These are phyloP conservation scores for Aspergillus ustus DNA, from an alignment of 2,329 filamentous ascomycete species.

Conservation along the genomic window DNA sequence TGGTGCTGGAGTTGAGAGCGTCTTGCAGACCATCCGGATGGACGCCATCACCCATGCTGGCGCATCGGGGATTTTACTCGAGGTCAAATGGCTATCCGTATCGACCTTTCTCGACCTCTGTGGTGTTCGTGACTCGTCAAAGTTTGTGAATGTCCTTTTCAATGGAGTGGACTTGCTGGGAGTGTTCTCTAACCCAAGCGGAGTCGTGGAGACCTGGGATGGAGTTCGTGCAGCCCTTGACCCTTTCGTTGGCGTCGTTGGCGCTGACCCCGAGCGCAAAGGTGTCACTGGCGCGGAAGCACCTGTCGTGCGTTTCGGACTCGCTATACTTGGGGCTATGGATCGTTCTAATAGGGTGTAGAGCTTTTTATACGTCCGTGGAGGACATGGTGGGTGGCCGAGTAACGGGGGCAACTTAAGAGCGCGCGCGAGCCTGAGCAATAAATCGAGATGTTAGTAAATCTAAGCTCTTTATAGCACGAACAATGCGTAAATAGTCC, in stretches of 20 bases:
- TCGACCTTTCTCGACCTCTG: conserved; percentile 23
- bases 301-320: conserved; percentile 42
- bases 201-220: conserved; percentile 35
- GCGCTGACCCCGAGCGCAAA: conserved; percentile 33
- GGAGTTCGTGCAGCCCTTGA: conserved; percentile 29
- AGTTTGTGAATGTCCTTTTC: conserved; percentile 35
- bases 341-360: conserved; percentile 79
- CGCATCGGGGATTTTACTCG: conserved; percentile 44
- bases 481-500: neutral
- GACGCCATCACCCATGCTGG: conserved; percentile 72
- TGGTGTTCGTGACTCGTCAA: conserved; percentile 27
- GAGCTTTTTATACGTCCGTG: conserved; percentile 80
- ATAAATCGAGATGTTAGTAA: neutral
- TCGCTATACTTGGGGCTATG: conserved; percentile 51
- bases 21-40: conserved; percentile 68
- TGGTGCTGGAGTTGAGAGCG: conserved; percentile 59
- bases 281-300: conserved; percentile 38
- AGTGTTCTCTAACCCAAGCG: conserved; percentile 42
- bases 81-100: conserved; percentile 26
- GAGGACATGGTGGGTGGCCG: conserved; percentile 75
- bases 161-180: conserved; percentile 50
- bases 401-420: conserved; percentile 79
- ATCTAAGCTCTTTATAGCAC: neutral
- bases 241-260: conserved; percentile 45
- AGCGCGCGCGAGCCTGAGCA: conserved; percentile 70